A percentile compares a stretch with the other conserved stretches of the same genome.
These are phyloP conservation scores for Talaromyces sp. DNA, from an alignment of 2,329 filamentous ascomycete genomes.

Conservation along the genomic window DNA sequence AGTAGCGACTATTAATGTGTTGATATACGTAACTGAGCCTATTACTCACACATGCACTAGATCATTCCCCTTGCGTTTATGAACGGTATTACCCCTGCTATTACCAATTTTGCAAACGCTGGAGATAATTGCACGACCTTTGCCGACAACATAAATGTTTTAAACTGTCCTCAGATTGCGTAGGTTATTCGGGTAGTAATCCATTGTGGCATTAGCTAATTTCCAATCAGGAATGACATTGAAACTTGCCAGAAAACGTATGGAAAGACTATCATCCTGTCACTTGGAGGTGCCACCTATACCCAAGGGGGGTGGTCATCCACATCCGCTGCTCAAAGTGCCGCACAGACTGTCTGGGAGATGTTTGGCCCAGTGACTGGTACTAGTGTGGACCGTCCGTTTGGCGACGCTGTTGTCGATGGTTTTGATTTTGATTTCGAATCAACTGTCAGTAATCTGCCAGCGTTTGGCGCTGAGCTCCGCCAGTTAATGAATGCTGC, in stretches of 20 bases:
- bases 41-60: too few relatives aligned
- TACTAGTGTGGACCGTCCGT: conserved; percentile 59
- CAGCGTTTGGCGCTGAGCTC: conserved; percentile 59
- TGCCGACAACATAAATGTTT: conserved; percentile 51
- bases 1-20: conserved; percentile 12
- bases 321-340: conserved; percentile 50
- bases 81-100: conserved; percentile 45
- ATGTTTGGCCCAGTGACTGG: conserved; percentile 62
- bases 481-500: conserved; percentile 55
- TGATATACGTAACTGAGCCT: too few relatives aligned
- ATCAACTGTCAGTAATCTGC: conserved; percentile 57
- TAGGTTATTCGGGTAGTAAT: conserved; percentile 35
- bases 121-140: conserved; percentile 62
- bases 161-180: conserved; percentile 65
- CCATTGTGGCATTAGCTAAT: too few relatives aligned
- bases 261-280: conserved; percentile 70
- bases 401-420: conserved; percentile 65
- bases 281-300: conserved; percentile 68
- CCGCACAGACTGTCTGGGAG: conserved; percentile 65
- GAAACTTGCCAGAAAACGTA: conserved; percentile 59
- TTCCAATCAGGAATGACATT: conserved; percentile 49
- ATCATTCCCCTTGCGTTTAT: conserved; percentile 67
- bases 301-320: conserved; percentile 64
- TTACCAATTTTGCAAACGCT: conserved; percentile 61
- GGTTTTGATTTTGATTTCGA: conserved; percentile 74